Evolutionary conservation across 208 protist species (phyloP).

Genomic region (Trypanosoma rangeli): DNA sequence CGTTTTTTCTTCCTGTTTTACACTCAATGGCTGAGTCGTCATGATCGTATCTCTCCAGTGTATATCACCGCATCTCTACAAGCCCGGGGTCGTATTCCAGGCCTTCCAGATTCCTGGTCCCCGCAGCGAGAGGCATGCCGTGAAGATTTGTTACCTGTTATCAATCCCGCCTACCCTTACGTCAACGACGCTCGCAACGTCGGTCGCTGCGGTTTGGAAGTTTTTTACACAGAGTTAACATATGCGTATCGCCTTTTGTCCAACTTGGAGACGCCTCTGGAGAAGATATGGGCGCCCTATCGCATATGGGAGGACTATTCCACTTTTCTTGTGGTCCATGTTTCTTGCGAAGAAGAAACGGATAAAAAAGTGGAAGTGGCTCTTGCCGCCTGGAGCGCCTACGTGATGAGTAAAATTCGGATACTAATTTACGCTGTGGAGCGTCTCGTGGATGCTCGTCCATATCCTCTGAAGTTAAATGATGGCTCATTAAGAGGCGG

Average conservation of each 20-base stretch:
- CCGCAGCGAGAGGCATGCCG: conserved; percentile 29
- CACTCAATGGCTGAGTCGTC: conserved; percentile 57
- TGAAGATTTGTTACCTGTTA: conserved; percentile 93
- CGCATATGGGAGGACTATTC: conserved; percentile 38
- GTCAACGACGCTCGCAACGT: conserved; percentile 95
- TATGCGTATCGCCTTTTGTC: conserved; percentile 46
- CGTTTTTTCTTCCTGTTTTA: conserved; percentile 89
- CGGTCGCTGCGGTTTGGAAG: conserved; percentile 59
- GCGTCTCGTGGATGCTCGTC: conserved; percentile 59
- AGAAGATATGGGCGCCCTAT: conserved; percentile 54
- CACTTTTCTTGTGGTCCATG: conserved; percentile 58
- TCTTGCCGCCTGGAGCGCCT: conserved; percentile 67
- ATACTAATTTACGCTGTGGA: conserved; percentile 79
- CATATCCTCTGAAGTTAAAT: conserved; percentile 40
- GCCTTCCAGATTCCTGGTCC: conserved; percentile 72
- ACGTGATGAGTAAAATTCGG: conserved; percentile 73
- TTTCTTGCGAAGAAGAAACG: conserved; percentile 30
- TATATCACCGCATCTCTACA: conserved; percentile 52
- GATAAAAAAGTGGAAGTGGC: conserved; percentile 26
- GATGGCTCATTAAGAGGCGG: conserved; percentile 5
- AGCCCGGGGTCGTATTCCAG: conserved; percentile 33
- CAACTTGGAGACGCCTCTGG: conserved; percentile 7
- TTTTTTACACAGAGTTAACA: conserved; percentile 64
- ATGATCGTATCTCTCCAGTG: conserved; percentile 49
- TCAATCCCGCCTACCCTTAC: conserved; percentile 97